Evolutionary conservation across 1,284 basidiomycete genomes (phyloP), one percentile per base, ranked within the genome.

Genomic region (Tylopilus sp.): DNA sequence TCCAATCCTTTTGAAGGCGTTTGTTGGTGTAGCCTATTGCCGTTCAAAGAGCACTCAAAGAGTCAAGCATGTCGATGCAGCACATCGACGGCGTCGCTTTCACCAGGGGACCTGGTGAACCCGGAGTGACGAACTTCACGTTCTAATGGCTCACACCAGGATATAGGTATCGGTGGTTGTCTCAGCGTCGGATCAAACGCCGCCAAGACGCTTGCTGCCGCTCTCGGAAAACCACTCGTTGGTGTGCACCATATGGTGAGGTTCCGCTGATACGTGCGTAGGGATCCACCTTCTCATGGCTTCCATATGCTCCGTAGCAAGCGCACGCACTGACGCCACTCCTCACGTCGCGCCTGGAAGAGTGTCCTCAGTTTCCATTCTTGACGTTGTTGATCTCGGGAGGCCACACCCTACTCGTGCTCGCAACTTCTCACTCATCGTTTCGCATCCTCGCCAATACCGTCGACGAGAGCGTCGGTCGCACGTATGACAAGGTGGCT

Each of bases 191-290:
- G 84, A 41, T 81, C 84, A 4, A 86, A 86, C 52, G 82, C 90
- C 2, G 92, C 92, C 7, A 90, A 89, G 63, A 81, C 83, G 0
- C 72, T 97, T 1, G 90, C 92, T 0, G 85, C 89, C 0, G 85
- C 82, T 0, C 72, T 82, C 7, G 73, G 77, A 36, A 89, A 92
- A 60, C 93, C 92, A 0, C 55, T 96, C 1, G 79, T 97, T 8
- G 93, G 92, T 5, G 88, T 96, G 3, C 91, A 97, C 68, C 94
- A 97, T 62, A 97, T 97, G 94, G 93, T 91, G 21, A 41, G 74
- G 61, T 21, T 36, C 23, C 29, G 16, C 46, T 42, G 12, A 35
- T 12, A n/a, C n/a, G 12, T 21, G 2, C 35, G 1, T 9, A 5
- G 3, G 4, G 12, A 19, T 18, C 1, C 13, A 8, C 37, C 29